Evolutionary conservation across 2,329 filamentous ascomycete species (phyloP).

Genomic region (Hymenoscyphus fructigenus): DNA sequence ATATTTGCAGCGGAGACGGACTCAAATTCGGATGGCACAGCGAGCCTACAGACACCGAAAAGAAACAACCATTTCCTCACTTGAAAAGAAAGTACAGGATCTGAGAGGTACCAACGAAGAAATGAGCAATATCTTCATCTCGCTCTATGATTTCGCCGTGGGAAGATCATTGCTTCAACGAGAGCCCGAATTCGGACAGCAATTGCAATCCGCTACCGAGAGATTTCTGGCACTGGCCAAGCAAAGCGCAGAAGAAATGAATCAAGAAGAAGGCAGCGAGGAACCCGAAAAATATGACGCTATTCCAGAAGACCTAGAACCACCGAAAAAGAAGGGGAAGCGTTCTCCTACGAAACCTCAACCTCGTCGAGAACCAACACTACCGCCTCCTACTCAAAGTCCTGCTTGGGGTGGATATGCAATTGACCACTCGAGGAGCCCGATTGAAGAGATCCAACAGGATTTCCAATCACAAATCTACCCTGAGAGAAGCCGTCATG

Average conservation of each 20-base stretch:
- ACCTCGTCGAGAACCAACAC: conserved; percentile 8
- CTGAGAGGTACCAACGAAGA: conserved; percentile 69
- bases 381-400: conserved; percentile 8
- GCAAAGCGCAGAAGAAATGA: conserved; percentile 42
- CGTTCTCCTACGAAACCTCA: conserved; percentile 14
- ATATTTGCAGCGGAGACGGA: conserved; percentile 65
- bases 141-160: conserved; percentile 62
- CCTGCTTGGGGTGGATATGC: conserved; percentile 27
- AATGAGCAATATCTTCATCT: conserved; percentile 71
- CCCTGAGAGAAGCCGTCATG: conserved; percentile 12
- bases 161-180: conserved; percentile 56
- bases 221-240: conserved; percentile 57
- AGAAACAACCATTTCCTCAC: conserved; percentile 72
- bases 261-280: conserved; percentile 28
- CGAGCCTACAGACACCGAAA: conserved; percentile 83
- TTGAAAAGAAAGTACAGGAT: conserved; percentile 68
- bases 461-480: conserved; percentile 19
- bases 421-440: conserved; percentile 26
- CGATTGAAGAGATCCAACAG: conserved; percentile 21
- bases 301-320: conserved; percentile 8
- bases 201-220: conserved; percentile 57
- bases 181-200: conserved; percentile 55
- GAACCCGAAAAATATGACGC: conserved; percentile 19
- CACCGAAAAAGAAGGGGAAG: conserved; percentile 13
- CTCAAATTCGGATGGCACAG: conserved; percentile 84